Base-by-base conservation (phyloP, 1,284 basidiomycete species). In the Trametes versicolor region DNA sequence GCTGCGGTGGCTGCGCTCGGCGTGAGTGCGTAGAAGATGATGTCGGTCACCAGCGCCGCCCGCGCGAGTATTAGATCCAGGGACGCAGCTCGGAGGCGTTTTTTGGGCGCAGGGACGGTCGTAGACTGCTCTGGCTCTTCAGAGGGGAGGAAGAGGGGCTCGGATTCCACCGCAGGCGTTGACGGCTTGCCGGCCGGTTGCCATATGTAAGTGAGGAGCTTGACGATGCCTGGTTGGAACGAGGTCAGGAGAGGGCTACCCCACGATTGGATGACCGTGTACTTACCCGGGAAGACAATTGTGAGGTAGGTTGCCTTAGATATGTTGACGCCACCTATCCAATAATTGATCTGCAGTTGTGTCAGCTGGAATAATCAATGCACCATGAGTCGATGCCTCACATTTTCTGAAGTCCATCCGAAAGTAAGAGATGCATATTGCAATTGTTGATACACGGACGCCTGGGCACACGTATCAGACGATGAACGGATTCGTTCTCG, bases 401-500 rank as follows among this genome's bases (percentile, higher is more conserved):
- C 91, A 65, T 80, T 81, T 74, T 90, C 85, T 5, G 90, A 82
- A 17, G 79, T 84, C 93, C 92, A 95, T 0, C 82, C 81, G 72
- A 90, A 94, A 1, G 78, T 81, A 19, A 82, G 82, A 8, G 86
- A 81, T 5, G 87, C 83, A 73, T 90, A 95, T 73, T 93, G 68
- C 15, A 70, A 49, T 29, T 70, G 65, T 50, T 68, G 66, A 21
- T 65, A 64, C 36, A 63, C 56, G 2, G 66, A 61, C 7, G 66
- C 66, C 63, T 67, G 37, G 9, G 13, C 4, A 45, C 13, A 2
- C 90, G 47, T 88, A 71, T 88, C 89, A 71, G 84, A 13, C 7
- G 34, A 4, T 51, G 10, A 13, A 25, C 45, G 4, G 2, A 51
- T n/a, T n/a, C 21, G 29, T 10, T 7, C 6, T 10, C 3, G 1